Evolutionary conservation across 2,329 filamentous ascomycete genomes (phyloP).

Genomic region (Aspergillus alliaceus): DNA sequence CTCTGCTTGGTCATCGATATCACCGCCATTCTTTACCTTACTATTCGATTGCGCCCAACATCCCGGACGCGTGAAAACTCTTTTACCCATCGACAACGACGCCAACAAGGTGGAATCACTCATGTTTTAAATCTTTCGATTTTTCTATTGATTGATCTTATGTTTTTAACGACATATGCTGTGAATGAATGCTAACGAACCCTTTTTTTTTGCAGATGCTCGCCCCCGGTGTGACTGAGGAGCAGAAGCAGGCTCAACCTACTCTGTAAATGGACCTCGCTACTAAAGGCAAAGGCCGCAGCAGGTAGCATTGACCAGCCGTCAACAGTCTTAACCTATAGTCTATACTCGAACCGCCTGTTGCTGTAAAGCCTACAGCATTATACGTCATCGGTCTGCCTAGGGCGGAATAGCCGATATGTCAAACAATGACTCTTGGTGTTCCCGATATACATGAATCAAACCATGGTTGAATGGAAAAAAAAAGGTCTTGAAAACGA

Average conservation of each 20-base stretch:
- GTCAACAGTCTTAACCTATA: conserved; percentile 8
- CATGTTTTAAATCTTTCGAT: neutral
- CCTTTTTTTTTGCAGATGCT: conserved; percentile 36
- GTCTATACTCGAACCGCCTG: conserved; percentile 9
- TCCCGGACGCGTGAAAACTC: conserved; percentile 1
- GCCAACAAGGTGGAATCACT: neutral
- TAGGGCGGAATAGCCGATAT: conserved; percentile 6
- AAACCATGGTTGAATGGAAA: neutral
- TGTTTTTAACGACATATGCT: neutral
- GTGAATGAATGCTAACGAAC: conserved; percentile 14
- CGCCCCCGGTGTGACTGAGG: conserved; percentile 35
- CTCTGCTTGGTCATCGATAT: neutral
- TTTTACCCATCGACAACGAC: neutral
- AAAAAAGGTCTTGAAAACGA: neutral
- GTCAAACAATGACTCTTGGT: neutral
- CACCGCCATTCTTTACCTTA: neutral
- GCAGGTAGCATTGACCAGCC: conserved; percentile 14
- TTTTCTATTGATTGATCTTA: neutral
- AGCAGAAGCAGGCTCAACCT: conserved; percentile 33
- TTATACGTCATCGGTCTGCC: conserved; percentile 9
- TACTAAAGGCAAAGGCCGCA: conserved; percentile 21
- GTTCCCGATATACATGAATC: neutral
- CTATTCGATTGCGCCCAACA: neutral
- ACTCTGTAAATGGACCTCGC: conserved; percentile 36
- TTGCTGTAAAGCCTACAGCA: conserved; percentile 4